Evolutionary conservation across 2,329 filamentous ascomycete species (phyloP).

Genomic region (Ascochyta koolunga): DNA sequence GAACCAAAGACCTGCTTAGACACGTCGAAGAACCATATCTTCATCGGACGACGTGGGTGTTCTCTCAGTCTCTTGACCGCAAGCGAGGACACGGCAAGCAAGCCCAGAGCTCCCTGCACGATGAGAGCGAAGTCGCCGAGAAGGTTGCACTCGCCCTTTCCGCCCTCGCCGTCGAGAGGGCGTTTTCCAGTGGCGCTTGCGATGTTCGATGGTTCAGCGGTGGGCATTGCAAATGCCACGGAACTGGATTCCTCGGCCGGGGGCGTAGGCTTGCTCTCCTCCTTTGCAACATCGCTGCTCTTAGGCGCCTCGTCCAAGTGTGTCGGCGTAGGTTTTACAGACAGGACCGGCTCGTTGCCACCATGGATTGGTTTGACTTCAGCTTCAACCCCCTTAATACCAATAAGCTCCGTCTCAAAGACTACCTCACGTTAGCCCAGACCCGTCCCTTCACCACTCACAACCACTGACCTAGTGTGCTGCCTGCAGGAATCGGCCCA

Average conservation of each 20-base stretch:
- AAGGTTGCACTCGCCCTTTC: conserved; percentile 78
- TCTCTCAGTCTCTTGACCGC: conserved; percentile 95
- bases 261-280: conserved; percentile 19
- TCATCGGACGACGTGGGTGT: conserved; percentile 85
- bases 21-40: conserved; percentile 97
- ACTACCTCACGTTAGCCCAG: conserved; percentile 57
- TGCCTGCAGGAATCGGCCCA: conserved; percentile 78
- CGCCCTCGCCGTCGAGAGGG: conserved; percentile 52
- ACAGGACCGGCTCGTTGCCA: conserved; percentile 9
- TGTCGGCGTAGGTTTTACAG: conserved; percentile 6
- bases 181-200: conserved; percentile 28
- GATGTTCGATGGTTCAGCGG: conserved; percentile 20
- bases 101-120: conserved; percentile 85
- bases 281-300: neutral
- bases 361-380: conserved; percentile 8
- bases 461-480: conserved; percentile 70
- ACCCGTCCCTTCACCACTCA: neutral
- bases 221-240: conserved; percentile 18
- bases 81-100: conserved; percentile 79
- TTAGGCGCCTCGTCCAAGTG: conserved; percentile 8
- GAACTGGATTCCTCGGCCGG: conserved; percentile 16
- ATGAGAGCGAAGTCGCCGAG: conserved; percentile 90
- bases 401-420: conserved; percentile 90
- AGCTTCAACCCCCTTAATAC: conserved; percentile 65
- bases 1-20: conserved; percentile 98